Conservation (phyloP, 139 green algal genomes). For the Chlamydomonas eustigma region DNA sequence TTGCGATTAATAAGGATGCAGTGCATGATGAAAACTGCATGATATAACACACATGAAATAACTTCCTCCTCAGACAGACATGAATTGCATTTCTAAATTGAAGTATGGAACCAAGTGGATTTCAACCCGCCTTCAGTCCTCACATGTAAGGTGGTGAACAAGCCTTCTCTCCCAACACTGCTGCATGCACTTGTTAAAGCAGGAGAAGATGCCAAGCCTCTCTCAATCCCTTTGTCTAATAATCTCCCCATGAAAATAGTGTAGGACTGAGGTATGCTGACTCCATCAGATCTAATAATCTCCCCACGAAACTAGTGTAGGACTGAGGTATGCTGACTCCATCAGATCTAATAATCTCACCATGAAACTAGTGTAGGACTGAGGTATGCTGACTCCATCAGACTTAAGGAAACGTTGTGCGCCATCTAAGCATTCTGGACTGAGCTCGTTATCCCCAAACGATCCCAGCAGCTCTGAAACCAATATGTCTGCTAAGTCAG, state of each 20-base stretch:
- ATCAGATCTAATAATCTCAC: constrained; percentile 25
- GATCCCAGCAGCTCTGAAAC: constrained; percentile 92
- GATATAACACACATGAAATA: too few species aligned
- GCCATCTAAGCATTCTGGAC: constrained; percentile 75
- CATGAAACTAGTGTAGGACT: background rate
- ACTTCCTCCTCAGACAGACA: too few species aligned
- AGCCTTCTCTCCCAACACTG: too few species aligned
- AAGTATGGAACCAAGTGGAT: too few species aligned
- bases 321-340: constrained; percentile 52
- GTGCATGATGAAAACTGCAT: too few species aligned
- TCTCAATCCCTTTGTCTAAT: too few species aligned
- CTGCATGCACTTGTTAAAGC: too few species aligned
- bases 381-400: constrained; percentile 56
- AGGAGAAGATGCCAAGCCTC: too few species aligned
- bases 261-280: constrained; percentile 34
- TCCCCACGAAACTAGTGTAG: background rate
- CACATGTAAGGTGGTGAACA: too few species aligned
- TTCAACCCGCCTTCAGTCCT: too few species aligned
- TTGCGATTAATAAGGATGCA: too few species aligned
- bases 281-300: constrained; percentile 55
- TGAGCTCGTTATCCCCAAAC: constrained; percentile 99
- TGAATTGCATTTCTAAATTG: too few species aligned
- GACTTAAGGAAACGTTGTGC: constrained; percentile 83
- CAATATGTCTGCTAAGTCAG: constrained; percentile 84
- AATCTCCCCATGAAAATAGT: background rate